These are phyloP conservation scores for Cytospora mali DNA, from an alignment of 2,329 filamentous ascomycete genomes.

Conservation along the genomic window DNA sequence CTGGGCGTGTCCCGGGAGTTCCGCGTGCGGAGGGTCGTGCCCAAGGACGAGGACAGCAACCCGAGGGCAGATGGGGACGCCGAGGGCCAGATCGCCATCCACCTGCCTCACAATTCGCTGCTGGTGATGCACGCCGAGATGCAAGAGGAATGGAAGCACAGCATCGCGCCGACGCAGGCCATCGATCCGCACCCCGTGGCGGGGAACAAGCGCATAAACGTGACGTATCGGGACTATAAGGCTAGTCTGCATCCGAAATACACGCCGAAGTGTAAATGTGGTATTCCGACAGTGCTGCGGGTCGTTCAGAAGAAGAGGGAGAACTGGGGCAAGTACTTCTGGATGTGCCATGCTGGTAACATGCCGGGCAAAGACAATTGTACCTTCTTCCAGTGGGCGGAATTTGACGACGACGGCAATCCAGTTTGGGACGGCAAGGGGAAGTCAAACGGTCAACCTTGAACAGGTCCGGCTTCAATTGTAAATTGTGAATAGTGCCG, in stretches of 20 bases:
- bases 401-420: conserved; percentile 84
- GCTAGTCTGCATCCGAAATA: conserved; percentile 72
- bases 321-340: conserved; percentile 78
- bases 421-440: conserved; percentile 58
- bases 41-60: conserved; percentile 62
- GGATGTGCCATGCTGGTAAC: conserved; percentile 86
- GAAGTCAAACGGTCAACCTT: background rate
- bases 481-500: background rate
- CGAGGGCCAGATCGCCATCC: conserved; percentile 86
- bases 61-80: conserved; percentile 52
- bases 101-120: conserved; percentile 91
- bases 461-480: background rate
- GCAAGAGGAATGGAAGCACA: conserved; percentile 97
- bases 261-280: conserved; percentile 79
- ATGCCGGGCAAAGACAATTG: conserved; percentile 71
- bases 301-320: conserved; percentile 80
- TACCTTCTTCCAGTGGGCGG: conserved; percentile 81
- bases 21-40: conserved; percentile 73
- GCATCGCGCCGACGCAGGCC: conserved; percentile 71
- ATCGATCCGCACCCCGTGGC: conserved; percentile 86
- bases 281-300: conserved; percentile 67
- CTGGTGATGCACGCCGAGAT: conserved; percentile 97
- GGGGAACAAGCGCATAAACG: conserved; percentile 81
- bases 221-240: conserved; percentile 91
- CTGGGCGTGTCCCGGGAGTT: conserved; percentile 94